Evolutionary conservation across 768 basidiomycete species (phyloP).

Genomic region (Amanita muscaria): DNA sequence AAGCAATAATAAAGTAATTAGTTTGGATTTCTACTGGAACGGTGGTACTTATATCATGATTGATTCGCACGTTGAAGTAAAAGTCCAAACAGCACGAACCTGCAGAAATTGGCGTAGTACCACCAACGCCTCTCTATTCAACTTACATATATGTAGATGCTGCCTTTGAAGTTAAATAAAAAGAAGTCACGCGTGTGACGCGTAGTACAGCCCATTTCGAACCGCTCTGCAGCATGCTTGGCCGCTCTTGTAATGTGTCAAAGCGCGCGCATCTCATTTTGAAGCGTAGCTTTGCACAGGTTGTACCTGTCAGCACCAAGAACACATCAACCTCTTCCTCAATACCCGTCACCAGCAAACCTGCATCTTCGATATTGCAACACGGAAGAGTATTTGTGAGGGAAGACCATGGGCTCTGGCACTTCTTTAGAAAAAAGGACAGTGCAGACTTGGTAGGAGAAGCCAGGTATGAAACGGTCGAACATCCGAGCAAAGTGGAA

Average conservation of each 20-base stretch:
- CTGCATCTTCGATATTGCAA: slow-evolving; percentile 8
- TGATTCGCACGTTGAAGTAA: no score
- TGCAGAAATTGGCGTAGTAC: no score
- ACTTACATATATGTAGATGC: background rate
- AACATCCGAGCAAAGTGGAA: slow-evolving; percentile 18
- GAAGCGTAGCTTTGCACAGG: slow-evolving; percentile 8
- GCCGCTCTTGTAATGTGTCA: slow-evolving; percentile 4
- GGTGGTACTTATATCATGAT: no score
- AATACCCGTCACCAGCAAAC: background rate
- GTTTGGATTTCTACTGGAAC: no score
- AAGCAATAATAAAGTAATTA: no score
- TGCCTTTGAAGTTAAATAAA: slow-evolving; percentile 1
- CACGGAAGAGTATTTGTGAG: slow-evolving; percentile 26
- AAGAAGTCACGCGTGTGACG: no score
- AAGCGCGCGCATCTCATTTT: slow-evolving; percentile 1
- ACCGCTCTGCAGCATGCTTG: no score
- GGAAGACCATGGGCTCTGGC: slow-evolving; percentile 68
- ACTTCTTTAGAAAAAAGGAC: slow-evolving; percentile 60
- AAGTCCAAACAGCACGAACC: no score
- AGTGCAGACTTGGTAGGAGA: slow-evolving; percentile 34
- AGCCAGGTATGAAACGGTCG: slow-evolving; percentile 42
- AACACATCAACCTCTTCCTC: background rate
- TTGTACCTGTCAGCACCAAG: slow-evolving; percentile 5
- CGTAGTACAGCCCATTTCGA: no score
- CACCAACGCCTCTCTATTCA: no score